Evolutionary conservation across 768 basidiomycete genomes (phyloP).

Genomic region (Suillus cothurnatus): DNA sequence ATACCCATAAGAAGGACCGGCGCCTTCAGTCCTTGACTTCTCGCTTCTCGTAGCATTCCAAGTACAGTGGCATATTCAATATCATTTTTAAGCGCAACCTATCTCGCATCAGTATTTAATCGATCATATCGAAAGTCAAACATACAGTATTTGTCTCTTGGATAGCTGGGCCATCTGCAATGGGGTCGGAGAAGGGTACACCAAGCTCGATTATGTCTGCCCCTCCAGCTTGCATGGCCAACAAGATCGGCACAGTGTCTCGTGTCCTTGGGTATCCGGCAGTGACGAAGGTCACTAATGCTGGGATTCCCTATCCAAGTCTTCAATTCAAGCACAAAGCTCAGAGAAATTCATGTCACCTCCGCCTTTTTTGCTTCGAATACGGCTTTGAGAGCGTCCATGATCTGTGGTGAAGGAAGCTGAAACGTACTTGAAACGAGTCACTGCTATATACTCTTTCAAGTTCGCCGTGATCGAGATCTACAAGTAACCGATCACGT

Average conservation of each 20-base stretch:
- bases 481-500: not conserved
- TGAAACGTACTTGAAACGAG: conserved; percentile 1
- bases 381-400: conserved; percentile 33
- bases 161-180: conserved; percentile 91
- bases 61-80: conserved; percentile 76
- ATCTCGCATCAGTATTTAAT: not conserved
- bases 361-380: conserved; percentile 28
- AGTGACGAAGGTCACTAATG: conserved; percentile 85
- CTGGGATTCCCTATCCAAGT: conserved; percentile 49
- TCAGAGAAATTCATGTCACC: conserved; percentile 9
- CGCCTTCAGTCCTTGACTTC: conserved; percentile 73
- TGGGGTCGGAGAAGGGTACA: conserved; percentile 93
- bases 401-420: conserved; percentile 6
- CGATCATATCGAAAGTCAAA: conserved; percentile 11
- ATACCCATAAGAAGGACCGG: conserved; percentile 95
- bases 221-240: conserved; percentile 90
- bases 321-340: conserved; percentile 10
- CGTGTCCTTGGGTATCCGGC: conserved; percentile 82
- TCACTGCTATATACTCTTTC: too few relatives aligned
- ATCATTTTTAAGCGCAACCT: conserved; percentile 82
- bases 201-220: conserved; percentile 93
- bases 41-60: conserved; percentile 72
- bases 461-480: conserved; percentile 1
- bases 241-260: conserved; percentile 81
- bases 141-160: conserved; percentile 87